A percentile compares a stretch with the other conserved stretches of the same genome.
These are phyloP conservation scores for Picocystis sp. DNA, from an alignment of 163 green algal genomes.

Conservation along the genomic window DNA sequence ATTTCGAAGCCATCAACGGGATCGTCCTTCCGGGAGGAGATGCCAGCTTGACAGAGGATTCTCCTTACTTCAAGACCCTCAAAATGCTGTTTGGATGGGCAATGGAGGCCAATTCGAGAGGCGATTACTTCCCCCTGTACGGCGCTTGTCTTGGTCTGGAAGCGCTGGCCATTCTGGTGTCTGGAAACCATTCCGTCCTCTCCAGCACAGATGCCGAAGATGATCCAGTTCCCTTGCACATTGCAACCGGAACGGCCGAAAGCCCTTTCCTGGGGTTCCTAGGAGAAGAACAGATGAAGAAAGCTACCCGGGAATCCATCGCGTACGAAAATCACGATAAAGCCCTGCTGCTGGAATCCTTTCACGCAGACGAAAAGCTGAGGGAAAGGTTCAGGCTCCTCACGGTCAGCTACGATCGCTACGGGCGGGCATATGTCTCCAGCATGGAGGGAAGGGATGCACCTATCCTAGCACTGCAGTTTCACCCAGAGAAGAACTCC, in stretches of 20 bases:
- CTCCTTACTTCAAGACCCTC: constrained; percentile 56
- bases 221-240: constrained; percentile 38
- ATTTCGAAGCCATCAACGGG: constrained; percentile 49
- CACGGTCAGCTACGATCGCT: constrained; percentile 38
- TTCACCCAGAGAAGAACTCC: constrained; percentile 75
- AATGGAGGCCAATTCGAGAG: constrained; percentile 47
- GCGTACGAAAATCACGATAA: constrained; percentile 68
- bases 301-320: constrained; percentile 37
- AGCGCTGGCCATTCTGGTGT: constrained; percentile 36
- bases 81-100: constrained; percentile 39
- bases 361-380: constrained; percentile 37
- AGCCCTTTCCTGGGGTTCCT: constrained; percentile 45
- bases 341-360: constrained; percentile 41
- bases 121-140: constrained; percentile 66
- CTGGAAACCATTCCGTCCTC: no score
- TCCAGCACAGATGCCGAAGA: constrained; percentile 31
- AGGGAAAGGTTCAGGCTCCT: constrained; percentile 49
- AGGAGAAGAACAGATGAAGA: constrained; percentile 31
- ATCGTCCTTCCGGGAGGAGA: constrained; percentile 59
- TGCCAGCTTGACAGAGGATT: constrained; percentile 34
- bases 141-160: constrained; percentile 72
- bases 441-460: constrained; percentile 55
- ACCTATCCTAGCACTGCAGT: constrained; percentile 50
- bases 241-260: constrained; percentile 23
- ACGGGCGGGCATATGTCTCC: constrained; percentile 43